Evolutionary conservation across 441 rosid species (phyloP).

Genomic region (Bocquillonia castaneifolia): DNA sequence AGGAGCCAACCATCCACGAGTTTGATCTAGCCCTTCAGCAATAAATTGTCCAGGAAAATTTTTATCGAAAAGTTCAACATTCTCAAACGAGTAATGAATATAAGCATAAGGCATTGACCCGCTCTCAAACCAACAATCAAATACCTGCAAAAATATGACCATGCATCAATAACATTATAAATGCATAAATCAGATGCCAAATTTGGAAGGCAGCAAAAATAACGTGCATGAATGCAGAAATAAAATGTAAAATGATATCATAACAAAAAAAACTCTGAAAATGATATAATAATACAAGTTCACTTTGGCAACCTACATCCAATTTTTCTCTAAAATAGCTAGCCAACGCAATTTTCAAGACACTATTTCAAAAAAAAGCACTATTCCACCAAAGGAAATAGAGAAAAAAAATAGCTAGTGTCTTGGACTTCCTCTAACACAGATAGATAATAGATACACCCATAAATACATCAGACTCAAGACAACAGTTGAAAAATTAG

Average conservation of each 20-base stretch:
- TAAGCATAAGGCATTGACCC: slow-evolving; percentile 99
- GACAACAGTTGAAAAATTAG: slow-evolving; percentile 38
- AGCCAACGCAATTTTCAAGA: no score
- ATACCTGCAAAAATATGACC: slow-evolving; percentile 55
- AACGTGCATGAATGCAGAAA: not conserved
- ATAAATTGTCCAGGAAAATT: slow-evolving; percentile 97
- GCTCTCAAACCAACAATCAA: slow-evolving; percentile 99
- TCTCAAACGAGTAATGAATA: slow-evolving; percentile 96
- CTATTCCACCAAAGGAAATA: no score
- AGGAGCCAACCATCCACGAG: slow-evolving; percentile 92
- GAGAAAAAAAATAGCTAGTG: no score
- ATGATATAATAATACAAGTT: no score
- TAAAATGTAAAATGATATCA: not conserved
- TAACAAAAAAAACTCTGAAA: not conserved
- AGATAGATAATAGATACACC: no score
- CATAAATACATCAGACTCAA: slow-evolving; percentile 72
- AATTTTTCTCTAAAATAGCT: no score
- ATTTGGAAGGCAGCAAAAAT: not conserved
- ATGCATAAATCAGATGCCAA: not conserved
- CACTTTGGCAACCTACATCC: no score
- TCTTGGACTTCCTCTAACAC: no score
- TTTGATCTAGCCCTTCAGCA: slow-evolving; percentile 99
- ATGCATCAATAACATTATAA: slow-evolving; percentile 1
- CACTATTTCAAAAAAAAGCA: no score
- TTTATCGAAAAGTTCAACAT: slow-evolving; percentile 75